Evolutionary conservation across 306 rosid species (phyloP).

Genomic region (Dryas drummondii): DNA sequence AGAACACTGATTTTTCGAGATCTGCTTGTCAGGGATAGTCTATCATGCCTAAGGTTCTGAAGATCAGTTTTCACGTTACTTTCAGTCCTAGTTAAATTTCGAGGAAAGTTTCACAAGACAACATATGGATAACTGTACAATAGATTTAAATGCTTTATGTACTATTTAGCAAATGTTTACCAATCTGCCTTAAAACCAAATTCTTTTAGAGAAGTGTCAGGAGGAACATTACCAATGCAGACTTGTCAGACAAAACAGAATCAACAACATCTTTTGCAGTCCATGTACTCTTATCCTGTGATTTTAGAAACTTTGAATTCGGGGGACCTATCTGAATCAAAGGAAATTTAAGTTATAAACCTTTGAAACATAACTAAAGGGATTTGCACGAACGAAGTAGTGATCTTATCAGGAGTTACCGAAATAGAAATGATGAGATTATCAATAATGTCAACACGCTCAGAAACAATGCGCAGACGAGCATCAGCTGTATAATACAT

Average conservation of each 20-base stretch:
- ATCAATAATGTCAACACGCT: conserved; percentile 83
- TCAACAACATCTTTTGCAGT: conserved; percentile 88
- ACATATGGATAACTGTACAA: neutral
- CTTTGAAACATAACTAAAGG: conserved; percentile 17
- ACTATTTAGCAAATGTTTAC: neutral
- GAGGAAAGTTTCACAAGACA: neutral
- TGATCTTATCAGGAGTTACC: conserved; percentile 51
- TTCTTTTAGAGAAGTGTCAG: neutral
- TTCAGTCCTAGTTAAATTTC: neutral
- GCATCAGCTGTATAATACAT: conserved; percentile 74
- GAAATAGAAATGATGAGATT: conserved; percentile 84
- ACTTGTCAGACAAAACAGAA: conserved; percentile 90
- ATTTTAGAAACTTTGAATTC: conserved; percentile 62
- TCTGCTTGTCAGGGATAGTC: neutral
- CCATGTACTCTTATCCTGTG: conserved; percentile 83
- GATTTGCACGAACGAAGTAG: conserved; percentile 14
- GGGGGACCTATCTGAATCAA: conserved; percentile 94
- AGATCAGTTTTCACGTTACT: neutral
- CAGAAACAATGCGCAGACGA: conserved; percentile 89
- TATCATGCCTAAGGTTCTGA: neutral
- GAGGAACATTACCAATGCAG: conserved; percentile 68
- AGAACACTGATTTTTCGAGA: neutral
- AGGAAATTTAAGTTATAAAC: conserved; percentile 36
- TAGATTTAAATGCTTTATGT: neutral
- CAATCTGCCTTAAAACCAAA: neutral